Percentiles rank a stretch among this genome's conserved stretches.
phyloP scores from a whole-genome alignment of 495 filamentous ascomycete genomes.

The Penicillium steckii region DNA sequence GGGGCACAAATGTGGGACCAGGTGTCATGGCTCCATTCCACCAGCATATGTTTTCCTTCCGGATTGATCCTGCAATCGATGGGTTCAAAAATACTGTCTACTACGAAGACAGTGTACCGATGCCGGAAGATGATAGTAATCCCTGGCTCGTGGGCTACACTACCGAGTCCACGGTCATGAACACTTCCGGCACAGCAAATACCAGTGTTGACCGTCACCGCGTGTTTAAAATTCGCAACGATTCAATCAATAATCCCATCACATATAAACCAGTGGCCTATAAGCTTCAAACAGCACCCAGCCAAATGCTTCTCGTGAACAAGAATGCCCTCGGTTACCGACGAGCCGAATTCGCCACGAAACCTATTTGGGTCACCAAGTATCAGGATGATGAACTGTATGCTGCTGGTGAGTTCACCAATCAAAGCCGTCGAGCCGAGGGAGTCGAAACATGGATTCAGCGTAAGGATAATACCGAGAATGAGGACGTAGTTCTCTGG shows the following conservation, averaged over 20 bases:
- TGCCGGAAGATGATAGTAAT: conserved; percentile 73
- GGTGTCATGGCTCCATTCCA: conserved; percentile 79
- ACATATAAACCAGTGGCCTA: conserved; percentile 78
- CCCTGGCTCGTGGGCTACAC: conserved; percentile 78
- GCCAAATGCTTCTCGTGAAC: conserved; percentile 78
- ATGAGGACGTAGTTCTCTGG: conserved; percentile 58
- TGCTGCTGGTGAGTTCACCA: conserved; percentile 82
- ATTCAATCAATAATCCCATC: conserved; percentile 61
- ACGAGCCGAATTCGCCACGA: conserved; percentile 80
- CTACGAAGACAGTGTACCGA: conserved; percentile 69
- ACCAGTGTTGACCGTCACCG: conserved; percentile 62
- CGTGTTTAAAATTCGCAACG: conserved; percentile 79
- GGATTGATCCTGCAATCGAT: conserved; percentile 79
- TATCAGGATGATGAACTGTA: conserved; percentile 79
- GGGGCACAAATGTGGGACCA: conserved; percentile 84
- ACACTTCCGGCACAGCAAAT: conserved; percentile 61
- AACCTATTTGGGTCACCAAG: conserved; percentile 77
- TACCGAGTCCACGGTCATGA: conserved; percentile 58
- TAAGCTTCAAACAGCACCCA: conserved; percentile 70
- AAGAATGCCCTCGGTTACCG: conserved; percentile 64
- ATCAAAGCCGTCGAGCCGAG: conserved; percentile 68
- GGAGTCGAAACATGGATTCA: conserved; percentile 56
- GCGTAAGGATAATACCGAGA: conserved; percentile 49
- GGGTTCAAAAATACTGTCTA: conserved; percentile 69
- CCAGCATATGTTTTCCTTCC: conserved; percentile 88